Evolutionary conservation across 345 rosid species (phyloP), one percentile per base, ranked within the genome.

Genomic region (Sonneratia caseolaris): DNA sequence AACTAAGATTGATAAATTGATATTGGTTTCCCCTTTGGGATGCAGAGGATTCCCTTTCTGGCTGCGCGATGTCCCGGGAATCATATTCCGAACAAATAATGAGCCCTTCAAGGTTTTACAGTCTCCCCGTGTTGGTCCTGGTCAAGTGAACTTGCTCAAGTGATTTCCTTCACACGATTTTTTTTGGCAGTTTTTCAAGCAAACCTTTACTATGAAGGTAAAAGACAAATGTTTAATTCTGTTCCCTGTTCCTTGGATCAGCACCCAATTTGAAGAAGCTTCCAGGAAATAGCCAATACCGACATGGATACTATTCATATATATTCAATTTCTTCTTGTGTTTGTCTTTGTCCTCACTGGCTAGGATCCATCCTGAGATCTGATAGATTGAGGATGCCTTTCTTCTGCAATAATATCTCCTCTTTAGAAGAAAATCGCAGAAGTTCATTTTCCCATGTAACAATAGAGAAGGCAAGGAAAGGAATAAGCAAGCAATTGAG

Each of bases 61-160:
- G 97, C 75, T 94, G 81, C 91, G 84, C 35, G 93, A 91, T 74
- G 71, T 94, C 49, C 92, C 96, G 0, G 95, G 84, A 43, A 90
- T 90, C 67, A 82, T 84, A 21, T 94, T 77, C 68, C 79, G 98
- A 72, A 81, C 97, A 21, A 84, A 91, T 70, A 94, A 94, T 42
- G 84, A 80, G 66, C 97, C 91, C 1, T 91, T 88, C 85, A 90
- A 94, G 94, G 91, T 86, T 45, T 53, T 19, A 18, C 1, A 19
- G n/a, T 53, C 24, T 7, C 19, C 12, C 19, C 19, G 22, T 11
- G 57, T 18, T 19, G 18, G 22, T 64, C 21, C 36, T 18, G 42
- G 11, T 47, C 48, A 3, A 51, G 22, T 27, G 22, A 27, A 42
- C 3, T 42, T 37, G 51, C 37, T 56, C 56, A 9, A 21, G 40